phyloP scores from a whole-genome alignment of 108 stramenopile genomes.

The Cylindrotheca closterium region DNA sequence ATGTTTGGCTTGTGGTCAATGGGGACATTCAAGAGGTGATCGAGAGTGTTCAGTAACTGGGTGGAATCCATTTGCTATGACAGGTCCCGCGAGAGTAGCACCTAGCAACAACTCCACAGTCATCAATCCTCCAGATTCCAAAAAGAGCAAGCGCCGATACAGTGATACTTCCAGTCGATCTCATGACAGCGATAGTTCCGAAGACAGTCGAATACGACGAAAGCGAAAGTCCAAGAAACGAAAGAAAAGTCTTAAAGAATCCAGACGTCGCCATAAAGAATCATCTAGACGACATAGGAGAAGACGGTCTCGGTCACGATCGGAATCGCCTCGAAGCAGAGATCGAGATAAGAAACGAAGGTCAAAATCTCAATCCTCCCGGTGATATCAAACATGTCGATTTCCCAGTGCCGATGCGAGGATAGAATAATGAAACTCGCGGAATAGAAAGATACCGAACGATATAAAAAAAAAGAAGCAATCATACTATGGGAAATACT shows the following conservation, averaged over 20 bases:
- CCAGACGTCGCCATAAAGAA: constrained; percentile 1
- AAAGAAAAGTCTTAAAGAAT: not conserved
- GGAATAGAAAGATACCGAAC: no score
- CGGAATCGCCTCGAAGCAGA: not conserved
- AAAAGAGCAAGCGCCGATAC: not conserved
- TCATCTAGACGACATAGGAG: not conserved
- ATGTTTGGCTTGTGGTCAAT: constrained; percentile 75
- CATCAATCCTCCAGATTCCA: not conserved
- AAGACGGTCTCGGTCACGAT: not conserved
- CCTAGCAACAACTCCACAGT: not conserved
- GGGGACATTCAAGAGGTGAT: constrained; percentile 85
- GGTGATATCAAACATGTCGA: no score
- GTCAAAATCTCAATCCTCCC: not conserved
- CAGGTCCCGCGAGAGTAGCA: not conserved
- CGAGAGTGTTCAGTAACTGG: constrained; percentile 74
- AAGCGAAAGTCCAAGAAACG: not conserved
- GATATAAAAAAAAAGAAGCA: no score
- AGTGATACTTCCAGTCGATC: not conserved
- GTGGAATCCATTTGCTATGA: constrained; percentile 75
- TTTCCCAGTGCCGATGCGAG: no score
- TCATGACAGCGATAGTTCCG: not conserved
- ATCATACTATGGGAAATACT: no score
- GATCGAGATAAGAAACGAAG: not conserved
- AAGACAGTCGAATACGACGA: not conserved
- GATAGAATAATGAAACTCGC: no score